phyloP scores from a whole-genome alignment of 2,329 filamentous ascomycete species.

The Ascochyta pisi region DNA sequence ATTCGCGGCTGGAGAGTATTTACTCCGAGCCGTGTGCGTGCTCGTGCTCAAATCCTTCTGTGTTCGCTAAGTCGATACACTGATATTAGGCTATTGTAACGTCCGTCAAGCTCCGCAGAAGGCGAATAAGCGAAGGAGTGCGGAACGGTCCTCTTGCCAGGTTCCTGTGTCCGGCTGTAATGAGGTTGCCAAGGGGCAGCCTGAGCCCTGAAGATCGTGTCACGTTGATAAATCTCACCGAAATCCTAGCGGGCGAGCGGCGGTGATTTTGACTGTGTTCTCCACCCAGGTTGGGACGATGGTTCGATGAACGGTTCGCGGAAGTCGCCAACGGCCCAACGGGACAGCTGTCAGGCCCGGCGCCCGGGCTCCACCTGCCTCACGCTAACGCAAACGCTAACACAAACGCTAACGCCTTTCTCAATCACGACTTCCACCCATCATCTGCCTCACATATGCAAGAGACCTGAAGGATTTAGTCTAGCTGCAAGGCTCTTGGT shows the following conservation, averaged over 20 bases:
- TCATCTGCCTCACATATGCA: neutral
- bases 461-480: constrained; percentile 2
- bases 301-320: neutral
- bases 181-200: neutral
- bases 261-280: neutral
- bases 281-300: neutral
- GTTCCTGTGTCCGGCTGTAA: neutral
- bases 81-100: constrained; percentile 2
- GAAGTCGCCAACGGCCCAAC: neutral
- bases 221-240: neutral
- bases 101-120: neutral
- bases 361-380: neutral
- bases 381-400: neutral
- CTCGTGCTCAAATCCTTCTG: neutral
- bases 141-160: neutral
- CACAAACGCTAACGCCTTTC: neutral
- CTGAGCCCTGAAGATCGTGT: neutral
- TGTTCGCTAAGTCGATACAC: neutral
- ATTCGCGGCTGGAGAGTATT: constrained; percentile 9
- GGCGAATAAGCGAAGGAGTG: neutral
- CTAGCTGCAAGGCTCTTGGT: neutral
- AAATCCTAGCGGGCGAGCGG: neutral
- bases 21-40: constrained; percentile 16
- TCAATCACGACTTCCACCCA: neutral
- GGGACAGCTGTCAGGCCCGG: neutral